phyloP scores from a whole-genome alignment of 2,329 filamentous ascomycete species.

The Fusarium drepaniforme region DNA sequence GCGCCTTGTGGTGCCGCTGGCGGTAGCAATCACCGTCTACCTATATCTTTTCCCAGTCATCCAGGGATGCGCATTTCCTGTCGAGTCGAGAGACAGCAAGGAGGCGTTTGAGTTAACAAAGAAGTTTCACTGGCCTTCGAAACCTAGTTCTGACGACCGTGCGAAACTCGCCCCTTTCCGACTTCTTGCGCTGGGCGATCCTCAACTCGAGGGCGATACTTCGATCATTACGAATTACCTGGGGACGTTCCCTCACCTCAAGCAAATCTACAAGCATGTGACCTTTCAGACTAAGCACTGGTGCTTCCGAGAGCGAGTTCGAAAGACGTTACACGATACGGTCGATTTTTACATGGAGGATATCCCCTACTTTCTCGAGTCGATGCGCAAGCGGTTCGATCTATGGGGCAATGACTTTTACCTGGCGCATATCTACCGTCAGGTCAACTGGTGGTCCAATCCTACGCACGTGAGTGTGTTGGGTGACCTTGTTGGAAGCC shows the following conservation, averaged over 20 bases:
- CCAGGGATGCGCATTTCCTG: constrained; percentile 83
- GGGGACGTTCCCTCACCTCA: constrained; percentile 66
- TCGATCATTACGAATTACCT: constrained; percentile 75
- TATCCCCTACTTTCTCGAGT: constrained; percentile 74
- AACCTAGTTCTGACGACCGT: constrained; percentile 34
- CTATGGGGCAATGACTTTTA: constrained; percentile 95
- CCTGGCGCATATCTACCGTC: constrained; percentile 91
- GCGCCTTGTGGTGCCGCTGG: constrained; percentile 69
- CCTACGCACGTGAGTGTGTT: constrained; percentile 92
- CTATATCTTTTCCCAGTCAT: constrained; percentile 91
- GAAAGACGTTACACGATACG: constrained; percentile 67
- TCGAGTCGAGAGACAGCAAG: constrained; percentile 52
- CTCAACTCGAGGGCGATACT: constrained; percentile 92
- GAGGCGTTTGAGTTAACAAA: constrained; percentile 53
- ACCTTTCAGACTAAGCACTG: constrained; percentile 60
- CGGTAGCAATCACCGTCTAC: constrained; percentile 78
- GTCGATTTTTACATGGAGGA: constrained; percentile 76
- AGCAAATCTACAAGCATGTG: constrained; percentile 59
- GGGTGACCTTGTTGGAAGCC: constrained; percentile 92
- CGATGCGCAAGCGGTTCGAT: constrained; percentile 84
- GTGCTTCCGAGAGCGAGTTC: constrained; percentile 64
- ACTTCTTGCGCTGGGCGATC: constrained; percentile 89
- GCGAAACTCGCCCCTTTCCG: constrained; percentile 77
- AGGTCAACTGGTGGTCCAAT: constrained; percentile 82
- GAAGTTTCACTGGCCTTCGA: constrained; percentile 57